A percentile compares a stretch with the other conserved stretches of the same genome.
phyloP scores from a whole-genome alignment of 441 rosid genomes.

The Pelargonium cotyledonis region DNA sequence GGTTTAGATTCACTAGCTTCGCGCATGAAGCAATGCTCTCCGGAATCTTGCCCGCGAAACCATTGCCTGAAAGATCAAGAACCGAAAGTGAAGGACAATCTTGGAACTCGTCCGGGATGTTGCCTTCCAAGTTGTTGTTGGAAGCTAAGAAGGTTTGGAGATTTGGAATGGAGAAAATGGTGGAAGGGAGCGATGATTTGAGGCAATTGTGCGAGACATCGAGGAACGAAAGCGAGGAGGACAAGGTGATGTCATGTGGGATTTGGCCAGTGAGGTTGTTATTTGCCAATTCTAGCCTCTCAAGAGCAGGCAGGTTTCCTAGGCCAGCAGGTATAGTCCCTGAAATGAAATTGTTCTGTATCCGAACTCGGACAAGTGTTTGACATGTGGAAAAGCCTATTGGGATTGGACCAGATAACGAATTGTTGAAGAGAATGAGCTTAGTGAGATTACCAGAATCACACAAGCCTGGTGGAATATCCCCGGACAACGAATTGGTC shows the following conservation, averaged over 20 bases:
- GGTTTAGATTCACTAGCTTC: slow-evolving; percentile 54
- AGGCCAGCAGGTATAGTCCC: slow-evolving; percentile 60
- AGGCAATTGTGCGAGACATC: slow-evolving; percentile 69
- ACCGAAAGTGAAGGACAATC: slow-evolving; percentile 55
- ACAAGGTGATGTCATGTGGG: slow-evolving; percentile 56
- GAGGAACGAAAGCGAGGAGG: slow-evolving; percentile 72
- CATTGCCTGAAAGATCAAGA: slow-evolving; percentile 64
- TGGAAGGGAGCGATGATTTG: slow-evolving; percentile 56
- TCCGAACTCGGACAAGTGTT: slow-evolving; percentile 60
- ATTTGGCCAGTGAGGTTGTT: slow-evolving; percentile 72
- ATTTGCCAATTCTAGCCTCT: slow-evolving; percentile 73
- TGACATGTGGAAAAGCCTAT: slow-evolving; percentile 44
- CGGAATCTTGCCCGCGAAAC: slow-evolving; percentile 50
- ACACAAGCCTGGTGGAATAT: slow-evolving; percentile 56
- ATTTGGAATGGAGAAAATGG: slow-evolving; percentile 55
- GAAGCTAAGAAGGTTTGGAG: slow-evolving; percentile 73
- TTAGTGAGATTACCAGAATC: slow-evolving; percentile 59
- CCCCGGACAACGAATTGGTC: slow-evolving; percentile 59
- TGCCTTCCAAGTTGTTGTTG: slow-evolving; percentile 51
- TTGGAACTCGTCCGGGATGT: slow-evolving; percentile 56
- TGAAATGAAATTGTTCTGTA: slow-evolving; percentile 62
- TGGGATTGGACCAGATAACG: slow-evolving; percentile 54
- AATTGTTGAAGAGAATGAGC: slow-evolving; percentile 73
- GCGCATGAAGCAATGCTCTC: slow-evolving; percentile 54
- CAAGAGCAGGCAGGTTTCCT: slow-evolving; percentile 61